A percentile compares a stretch with the other conserved stretches of the same genome.
Evolutionary conservation across 345 rosid genomes (phyloP).

Genomic region (Ceriops decandra): DNA sequence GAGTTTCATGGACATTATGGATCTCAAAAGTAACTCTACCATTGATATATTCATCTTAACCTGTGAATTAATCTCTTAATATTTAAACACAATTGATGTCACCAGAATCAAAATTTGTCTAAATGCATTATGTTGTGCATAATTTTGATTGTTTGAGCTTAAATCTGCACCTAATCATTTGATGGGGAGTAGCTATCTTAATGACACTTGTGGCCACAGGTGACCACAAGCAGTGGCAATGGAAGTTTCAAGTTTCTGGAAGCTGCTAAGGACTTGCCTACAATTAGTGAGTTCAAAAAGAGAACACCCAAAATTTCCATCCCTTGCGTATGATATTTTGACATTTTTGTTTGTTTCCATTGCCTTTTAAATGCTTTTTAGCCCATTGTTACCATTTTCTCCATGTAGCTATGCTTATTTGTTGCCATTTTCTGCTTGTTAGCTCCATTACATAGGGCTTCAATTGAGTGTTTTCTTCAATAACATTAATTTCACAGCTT

Average conservation of each 20-base stretch:
- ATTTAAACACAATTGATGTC: background rate
- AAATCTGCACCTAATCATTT: background rate
- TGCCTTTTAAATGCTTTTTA: background rate
- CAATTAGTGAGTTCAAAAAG: slow-evolving; percentile 60
- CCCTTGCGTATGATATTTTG: background rate
- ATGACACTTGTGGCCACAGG: slow-evolving; percentile 36
- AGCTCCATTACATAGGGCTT: no score
- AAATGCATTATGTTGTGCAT: slow-evolving; percentile 3
- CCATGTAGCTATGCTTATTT: no score
- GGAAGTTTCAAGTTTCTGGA: slow-evolving; percentile 76
- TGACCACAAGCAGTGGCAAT: slow-evolving; percentile 34
- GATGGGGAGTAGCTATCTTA: slow-evolving; percentile 4
- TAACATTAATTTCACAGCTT: background rate
- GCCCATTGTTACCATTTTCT: no score
- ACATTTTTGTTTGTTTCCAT: background rate
- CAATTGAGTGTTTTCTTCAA: background rate
- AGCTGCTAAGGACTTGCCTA: slow-evolving; percentile 74
- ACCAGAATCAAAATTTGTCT: background rate
- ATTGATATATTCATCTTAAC: no score
- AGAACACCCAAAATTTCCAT: background rate
- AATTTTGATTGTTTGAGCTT: background rate
- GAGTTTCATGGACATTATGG: background rate
- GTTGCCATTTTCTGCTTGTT: no score
- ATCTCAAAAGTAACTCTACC: background rate
- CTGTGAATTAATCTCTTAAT: no score